Percentiles rank a stretch among this genome's conserved stretches.
Evolutionary conservation across 257 asterid species (phyloP).

Genomic region (Rubia yunnanensis): DNA sequence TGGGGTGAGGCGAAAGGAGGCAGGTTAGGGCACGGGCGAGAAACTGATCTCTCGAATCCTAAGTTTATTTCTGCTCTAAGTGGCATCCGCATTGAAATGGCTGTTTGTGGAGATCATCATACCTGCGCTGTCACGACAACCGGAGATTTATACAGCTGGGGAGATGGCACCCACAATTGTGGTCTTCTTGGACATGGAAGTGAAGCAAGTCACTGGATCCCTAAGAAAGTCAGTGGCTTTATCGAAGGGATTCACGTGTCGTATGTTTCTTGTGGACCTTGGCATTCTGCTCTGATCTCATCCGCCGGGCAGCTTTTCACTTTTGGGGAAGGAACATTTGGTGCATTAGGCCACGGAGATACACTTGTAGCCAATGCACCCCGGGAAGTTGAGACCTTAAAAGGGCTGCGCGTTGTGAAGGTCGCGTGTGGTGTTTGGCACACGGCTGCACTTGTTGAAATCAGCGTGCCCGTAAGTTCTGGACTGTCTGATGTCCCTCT

Average conservation of each 20-base stretch:
- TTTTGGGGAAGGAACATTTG: constrained; percentile 89
- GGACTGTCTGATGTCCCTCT: constrained; percentile 19
- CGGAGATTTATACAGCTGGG: constrained; percentile 90
- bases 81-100: constrained; percentile 51
- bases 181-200: constrained; percentile 74
- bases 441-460: constrained; percentile 71
- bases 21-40: constrained; percentile 81
- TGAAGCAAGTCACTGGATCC: constrained; percentile 72
- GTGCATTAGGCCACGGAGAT: constrained; percentile 80
- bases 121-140: constrained; percentile 70
- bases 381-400: constrained; percentile 58
- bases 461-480: constrained; percentile 10
- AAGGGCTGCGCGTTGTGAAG: constrained; percentile 34
- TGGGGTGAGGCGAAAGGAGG: constrained; percentile 92
- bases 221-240: constrained; percentile 53
- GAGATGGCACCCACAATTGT: constrained; percentile 43
- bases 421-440: constrained; percentile 96
- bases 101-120: constrained; percentile 71
- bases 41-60: constrained; percentile 52
- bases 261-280: constrained; percentile 74
- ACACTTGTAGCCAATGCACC: constrained; percentile 29
- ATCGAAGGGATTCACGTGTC: constrained; percentile 61
- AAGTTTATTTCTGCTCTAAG: constrained; percentile 46
- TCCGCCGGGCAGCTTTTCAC: constrained; percentile 54
- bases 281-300: constrained; percentile 74